Base-by-base conservation (phyloP, 192 early-diverging fungal genomes). In the Cladochytrium replicatum region DNA sequence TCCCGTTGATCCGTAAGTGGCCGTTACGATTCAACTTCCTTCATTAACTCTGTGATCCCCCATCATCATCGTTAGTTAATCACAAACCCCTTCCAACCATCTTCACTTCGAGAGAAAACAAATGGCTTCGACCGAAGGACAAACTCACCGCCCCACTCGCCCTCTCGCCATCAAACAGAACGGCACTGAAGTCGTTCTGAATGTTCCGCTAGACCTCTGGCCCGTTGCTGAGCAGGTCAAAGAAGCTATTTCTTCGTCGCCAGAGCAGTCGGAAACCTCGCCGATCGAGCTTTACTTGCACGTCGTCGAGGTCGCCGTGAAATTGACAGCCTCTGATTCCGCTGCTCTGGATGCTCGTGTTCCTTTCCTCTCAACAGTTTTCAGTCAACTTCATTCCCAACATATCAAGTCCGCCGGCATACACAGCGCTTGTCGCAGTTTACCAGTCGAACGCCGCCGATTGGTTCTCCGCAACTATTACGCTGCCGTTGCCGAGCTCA, bases 181-280 rank as follows among this genome's bases (percentile, higher is more conserved):
- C 49, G 72, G 79, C 24, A 75, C 79, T 54, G 85, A 94, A 62
- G 69, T 89, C 50, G 77, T 87, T 15, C 78, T 94, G 43, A 66
- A 86, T 29, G 77, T 94, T 19, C 86, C 89, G 52, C 73, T 82
- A 43, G 72, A 82, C 62, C 78, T 86, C 52, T 94, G 91, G 91
- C 84, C 86, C 1, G 74, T 80, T 23, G 91, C 91, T 48, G 91
- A 94, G 64, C 80, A 82, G 46, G 62, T 90, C 51, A 75, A 82
- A 29, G 88, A 93, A 60, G 73, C n/a, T n/a, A n/a, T n/a, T n/a
- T 37, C 34, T 71, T 34, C 6, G 60, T 58, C 8, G 74, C 67
- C 44, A 66, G 54, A 22, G 84, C 85, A 40, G 75, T 60, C 47
- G 72, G 63, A 39, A 63, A 80, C 26, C 61, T 77, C 1, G 62